phyloP scores from a whole-genome alignment of 306 rosid genomes.

The Castanea sativa region DNA sequence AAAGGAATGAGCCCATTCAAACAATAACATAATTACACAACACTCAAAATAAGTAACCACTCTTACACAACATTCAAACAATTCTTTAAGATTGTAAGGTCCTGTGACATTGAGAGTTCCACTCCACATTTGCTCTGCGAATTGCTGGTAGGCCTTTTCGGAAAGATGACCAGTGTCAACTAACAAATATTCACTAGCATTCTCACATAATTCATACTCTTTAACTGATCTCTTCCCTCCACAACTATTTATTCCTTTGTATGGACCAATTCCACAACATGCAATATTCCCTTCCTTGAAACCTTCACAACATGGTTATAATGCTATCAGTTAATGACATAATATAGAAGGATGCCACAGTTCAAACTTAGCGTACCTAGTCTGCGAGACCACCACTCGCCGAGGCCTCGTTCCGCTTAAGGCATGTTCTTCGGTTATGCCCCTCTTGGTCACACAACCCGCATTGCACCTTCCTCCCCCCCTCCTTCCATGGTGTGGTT shows the following conservation, averaged over 20 bases:
- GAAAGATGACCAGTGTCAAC: constrained; percentile 38
- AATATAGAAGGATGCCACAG: too few species aligned
- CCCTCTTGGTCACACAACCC: too few species aligned
- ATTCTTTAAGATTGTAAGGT: constrained; percentile 29
- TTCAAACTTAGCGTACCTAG: too few species aligned
- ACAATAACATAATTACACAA: too few species aligned
- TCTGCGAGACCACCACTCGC: too few species aligned
- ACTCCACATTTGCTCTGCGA: constrained; percentile 31
- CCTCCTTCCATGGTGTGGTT: too few species aligned
- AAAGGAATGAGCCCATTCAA: too few species aligned
- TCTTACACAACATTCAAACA: constrained; percentile 12
- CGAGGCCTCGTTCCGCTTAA: too few species aligned
- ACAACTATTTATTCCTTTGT: constrained; percentile 21
- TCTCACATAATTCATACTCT: constrained; percentile 27
- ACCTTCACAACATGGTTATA: constrained; percentile 4
- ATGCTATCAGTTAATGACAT: too few species aligned
- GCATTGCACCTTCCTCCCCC: too few species aligned
- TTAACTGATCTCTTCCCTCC: constrained; percentile 31
- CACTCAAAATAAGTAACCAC: too few species aligned
- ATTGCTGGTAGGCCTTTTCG: constrained; percentile 21
- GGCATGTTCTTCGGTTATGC: too few species aligned
- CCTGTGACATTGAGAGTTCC: constrained; percentile 6
- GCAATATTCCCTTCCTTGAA: constrained; percentile 35
- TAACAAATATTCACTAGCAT: constrained; percentile 27
- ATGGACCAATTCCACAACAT: constrained; percentile 39